Base-by-base conservation (phyloP, 2,329 filamentous ascomycete genomes). In the Hypoxylon sp. region DNA sequence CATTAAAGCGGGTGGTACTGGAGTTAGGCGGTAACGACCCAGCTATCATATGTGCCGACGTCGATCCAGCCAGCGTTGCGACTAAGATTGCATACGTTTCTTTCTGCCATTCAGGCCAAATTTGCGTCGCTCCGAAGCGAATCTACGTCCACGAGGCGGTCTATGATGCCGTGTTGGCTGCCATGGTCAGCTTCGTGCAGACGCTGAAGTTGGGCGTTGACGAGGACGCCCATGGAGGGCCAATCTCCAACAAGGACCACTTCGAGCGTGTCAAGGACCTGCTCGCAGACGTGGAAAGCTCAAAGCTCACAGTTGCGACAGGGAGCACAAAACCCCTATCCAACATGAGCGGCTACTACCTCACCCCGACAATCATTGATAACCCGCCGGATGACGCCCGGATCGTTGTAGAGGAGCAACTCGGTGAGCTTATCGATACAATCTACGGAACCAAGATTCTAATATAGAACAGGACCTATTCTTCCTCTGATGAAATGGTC, bases 1-100 rank as follows among this genome's bases (percentile, higher is more conserved):
- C 85, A 0, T 76, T 90, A 24, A 90, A 89, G 80, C 80, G 86
- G 40, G 81, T 87, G 18, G 88, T 85, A 0, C 81, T 90, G 12
- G 88, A 90, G 75, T 81, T 89, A 24, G 42, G 22, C 4, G 42
- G 42, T 5, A 45, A 45, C 14, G 42, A 89, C 64, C 81, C 87
- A 0, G 83, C 84, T 14, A 87, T 89, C 68, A 79, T 89, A 28
- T 80, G 83, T 30, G 81, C 81, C 0, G 86, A 89, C 65, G 85
- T 89, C 4, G 84, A 89, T 14, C 60, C 77, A 88, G 2, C 49
- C 14, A 11, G 8, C 32, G 30, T 33, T 3, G 42, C 30, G 2
- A 6, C 16, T 8, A 56, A 26, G 30, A 48, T 56, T 12, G 40
- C 40, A 1, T 24, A 8, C 4, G 4, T 11, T 57, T 53, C 68